Evolutionary conservation across 2,329 filamentous ascomycete genomes (phyloP).

Genomic region (Polytolypa hystricis): DNA sequence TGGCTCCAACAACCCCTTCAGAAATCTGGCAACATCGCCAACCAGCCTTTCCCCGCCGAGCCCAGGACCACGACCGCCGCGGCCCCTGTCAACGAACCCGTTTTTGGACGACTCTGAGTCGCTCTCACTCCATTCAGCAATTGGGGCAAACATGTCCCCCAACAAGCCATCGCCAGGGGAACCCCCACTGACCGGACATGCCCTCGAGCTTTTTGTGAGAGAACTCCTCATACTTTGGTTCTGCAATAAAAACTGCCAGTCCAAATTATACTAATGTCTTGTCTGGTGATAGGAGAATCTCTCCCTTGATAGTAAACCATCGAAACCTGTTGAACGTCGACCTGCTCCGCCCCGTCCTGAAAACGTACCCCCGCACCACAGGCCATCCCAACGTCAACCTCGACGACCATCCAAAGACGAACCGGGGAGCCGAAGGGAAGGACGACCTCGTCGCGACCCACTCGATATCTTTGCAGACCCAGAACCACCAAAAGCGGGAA

Average conservation of each 20-base stretch:
- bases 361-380: conserved; percentile 18
- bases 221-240: not conserved
- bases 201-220: conserved; percentile 51
- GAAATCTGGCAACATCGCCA: conserved; percentile 36
- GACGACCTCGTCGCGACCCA: conserved; percentile 26
- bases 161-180: conserved; percentile 17
- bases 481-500: conserved; percentile 18
- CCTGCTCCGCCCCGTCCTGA: conserved; percentile 26
- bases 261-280: conserved; percentile 13
- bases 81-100: conserved; percentile 50
- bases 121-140: conserved; percentile 26
- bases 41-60: conserved; percentile 21
- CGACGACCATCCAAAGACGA: conserved; percentile 17
- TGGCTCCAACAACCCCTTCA: conserved; percentile 41
- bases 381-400: conserved; percentile 5
- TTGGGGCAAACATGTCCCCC: conserved; percentile 21
- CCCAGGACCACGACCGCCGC: conserved; percentile 14
- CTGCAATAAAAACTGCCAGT: conserved; percentile 5
- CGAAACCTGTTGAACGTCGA: conserved; percentile 22
- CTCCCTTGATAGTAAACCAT: conserved; percentile 22
- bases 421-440: conserved; percentile 11
- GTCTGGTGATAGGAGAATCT: conserved; percentile 31
- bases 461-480: conserved; percentile 40
- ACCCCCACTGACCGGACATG: conserved; percentile 35
- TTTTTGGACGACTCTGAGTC: conserved; percentile 44